Percentiles rank a stretch among this genome's conserved stretches.
These are phyloP conservation scores for Tetradesmus lagerheimii DNA, from an alignment of 139 green algal species.

Conservation along the genomic window DNA sequence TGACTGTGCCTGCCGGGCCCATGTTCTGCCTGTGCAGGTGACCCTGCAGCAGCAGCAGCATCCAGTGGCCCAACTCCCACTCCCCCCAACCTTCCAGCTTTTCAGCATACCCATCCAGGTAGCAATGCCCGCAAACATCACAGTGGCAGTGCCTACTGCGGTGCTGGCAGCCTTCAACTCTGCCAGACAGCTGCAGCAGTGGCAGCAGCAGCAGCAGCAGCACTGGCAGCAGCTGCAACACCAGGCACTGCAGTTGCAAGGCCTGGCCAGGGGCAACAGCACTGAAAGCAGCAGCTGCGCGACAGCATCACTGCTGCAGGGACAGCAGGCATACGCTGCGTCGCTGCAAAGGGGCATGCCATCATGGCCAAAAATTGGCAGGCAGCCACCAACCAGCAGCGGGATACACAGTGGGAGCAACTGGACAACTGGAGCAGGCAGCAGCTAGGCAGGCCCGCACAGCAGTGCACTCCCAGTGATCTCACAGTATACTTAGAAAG, in stretches of 20 bases:
- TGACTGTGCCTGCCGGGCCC: not conserved
- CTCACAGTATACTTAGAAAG: constrained; percentile 29
- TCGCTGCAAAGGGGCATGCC: not conserved
- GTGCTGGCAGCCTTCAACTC: no score
- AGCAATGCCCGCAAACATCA: no score
- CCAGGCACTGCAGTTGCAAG: no score
- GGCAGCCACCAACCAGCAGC: not conserved
- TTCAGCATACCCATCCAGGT: no score
- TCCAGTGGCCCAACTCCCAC: not conserved
- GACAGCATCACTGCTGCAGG: not conserved
- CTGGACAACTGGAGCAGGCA: not conserved
- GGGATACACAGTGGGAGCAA: not conserved
- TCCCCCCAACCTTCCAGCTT: no score
- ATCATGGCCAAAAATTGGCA: not conserved
- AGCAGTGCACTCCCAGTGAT: constrained; percentile 20
- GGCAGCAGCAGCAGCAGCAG: not conserved
- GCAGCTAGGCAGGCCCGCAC: not conserved
- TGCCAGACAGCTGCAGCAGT: not conserved
- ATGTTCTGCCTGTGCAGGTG: not conserved
- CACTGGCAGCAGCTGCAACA: not conserved
- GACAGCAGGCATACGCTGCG: not conserved
- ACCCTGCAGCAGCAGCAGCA: not conserved
- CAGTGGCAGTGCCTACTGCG: no score
- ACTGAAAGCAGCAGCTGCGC: not conserved
- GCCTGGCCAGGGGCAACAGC: not conserved